Evolutionary conservation across 371 early-diverging fungal species (phyloP), one percentile per base, ranked within the genome.

Genomic region (Rhizopus delemar): DNA sequence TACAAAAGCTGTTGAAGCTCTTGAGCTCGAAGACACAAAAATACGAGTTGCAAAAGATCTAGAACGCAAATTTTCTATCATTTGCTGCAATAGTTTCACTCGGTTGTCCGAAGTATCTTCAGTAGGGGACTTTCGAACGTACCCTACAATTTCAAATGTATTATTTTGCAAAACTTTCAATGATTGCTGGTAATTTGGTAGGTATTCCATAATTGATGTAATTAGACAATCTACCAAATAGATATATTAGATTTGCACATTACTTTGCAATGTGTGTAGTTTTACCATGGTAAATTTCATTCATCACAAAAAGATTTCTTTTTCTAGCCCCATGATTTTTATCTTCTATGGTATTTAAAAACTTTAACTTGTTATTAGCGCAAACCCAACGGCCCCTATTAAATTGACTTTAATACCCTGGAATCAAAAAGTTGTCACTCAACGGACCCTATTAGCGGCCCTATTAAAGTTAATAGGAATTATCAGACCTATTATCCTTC

Each of bases 11-110:
- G 54, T 33, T 54, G 43, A 54, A 50, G 51, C 57, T 41, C 51
- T 57, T 59, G 59, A 59, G 59, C 46, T 59, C 46, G 52, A 5
- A 52, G 38, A 51, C 59, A 53, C 53, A 45, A 53, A 59, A 54
- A 61, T 41, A 50, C 34, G 51, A 33, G 55, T 55, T 54, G 13
- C 34, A 31, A 59, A 52, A 48, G 49, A 56, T 16, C 49, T 48
- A 35, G 46, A 45, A 45, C 28, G 57, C 52, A 59, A 51, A 35
- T 52, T 52, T 51, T 59, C 51, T 45, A 59, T 15, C 34, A 55
- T 55, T 55, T 43, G 41, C 1, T 43, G 55, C 34, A 55, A 32
- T 45, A 55, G 55, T 12, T 33, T 46, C 46, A 46, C 46, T 13
- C 46, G 41, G 41, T 55, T 55, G 15, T 55, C 55, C 41, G 22